These are phyloP conservation scores for Ascochyta viciae-villosae DNA, from an alignment of 2,329 filamentous ascomycete species.

Conservation along the genomic window DNA sequence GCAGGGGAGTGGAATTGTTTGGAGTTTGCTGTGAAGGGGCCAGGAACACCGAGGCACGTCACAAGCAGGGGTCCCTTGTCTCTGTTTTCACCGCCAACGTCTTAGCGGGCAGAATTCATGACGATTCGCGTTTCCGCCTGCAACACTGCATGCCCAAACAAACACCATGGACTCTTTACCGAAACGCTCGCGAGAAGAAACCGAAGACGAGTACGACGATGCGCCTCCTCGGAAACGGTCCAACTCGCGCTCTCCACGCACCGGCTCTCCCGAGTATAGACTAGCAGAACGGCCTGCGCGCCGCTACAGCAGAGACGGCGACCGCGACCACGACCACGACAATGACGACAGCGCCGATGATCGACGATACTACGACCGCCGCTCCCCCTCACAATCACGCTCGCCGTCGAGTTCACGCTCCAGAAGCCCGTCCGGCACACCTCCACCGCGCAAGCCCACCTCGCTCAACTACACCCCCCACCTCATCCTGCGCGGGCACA, in stretches of 20 bases:
- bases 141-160: constrained; percentile 26
- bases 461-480: constrained; percentile 72
- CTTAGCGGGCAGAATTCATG: constrained; percentile 22
- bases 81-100: constrained; percentile 19
- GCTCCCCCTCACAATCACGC: constrained; percentile 29
- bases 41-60: constrained; percentile 16
- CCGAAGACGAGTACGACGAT: constrained; percentile 35
- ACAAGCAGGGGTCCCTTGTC: constrained; percentile 15
- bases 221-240: constrained; percentile 44
- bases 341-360: constrained; percentile 43
- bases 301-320: constrained; percentile 43
- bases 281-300: constrained; percentile 42
- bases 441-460: constrained; percentile 58
- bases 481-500: constrained; percentile 78
- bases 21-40: constrained; percentile 22
- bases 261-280: constrained; percentile 27
- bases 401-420: constrained; percentile 30
- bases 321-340: constrained; percentile 39
- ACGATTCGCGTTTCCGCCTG: constrained; percentile 11
- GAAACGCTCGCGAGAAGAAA: constrained; percentile 40
- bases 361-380: constrained; percentile 31
- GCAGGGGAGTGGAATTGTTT: neutral
- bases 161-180: constrained; percentile 27
- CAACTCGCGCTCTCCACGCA: constrained; percentile 38
- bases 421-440: constrained; percentile 36